Conservation (phyloP, 2,329 filamentous ascomycete genomes). For the Paramyrothecium sp. region DNA sequence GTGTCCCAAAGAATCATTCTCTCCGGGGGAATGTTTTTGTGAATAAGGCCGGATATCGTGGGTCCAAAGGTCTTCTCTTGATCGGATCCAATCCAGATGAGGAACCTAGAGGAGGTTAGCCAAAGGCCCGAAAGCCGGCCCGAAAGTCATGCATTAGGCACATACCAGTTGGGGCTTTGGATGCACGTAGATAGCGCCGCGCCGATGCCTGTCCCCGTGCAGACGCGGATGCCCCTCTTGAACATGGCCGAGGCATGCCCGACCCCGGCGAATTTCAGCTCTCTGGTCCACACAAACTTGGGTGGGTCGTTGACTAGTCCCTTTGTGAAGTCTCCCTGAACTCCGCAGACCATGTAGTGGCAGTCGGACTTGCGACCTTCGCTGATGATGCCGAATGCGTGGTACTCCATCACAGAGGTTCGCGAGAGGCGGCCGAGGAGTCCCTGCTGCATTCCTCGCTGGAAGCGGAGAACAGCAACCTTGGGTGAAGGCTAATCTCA, state of each 20-base stretch:
- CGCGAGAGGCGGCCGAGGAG: conserved; percentile 38
- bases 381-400: conserved; percentile 40
- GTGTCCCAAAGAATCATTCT: conserved; percentile 41
- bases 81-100: conserved; percentile 41
- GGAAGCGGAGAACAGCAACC: conserved; percentile 35
- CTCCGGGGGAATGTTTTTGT: conserved; percentile 36
- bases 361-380: conserved; percentile 30
- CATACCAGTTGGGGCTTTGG: conserved; percentile 34
- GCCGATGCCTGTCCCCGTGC: conserved; percentile 39
- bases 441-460: conserved; percentile 40
- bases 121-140: background rate
- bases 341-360: conserved; percentile 42
- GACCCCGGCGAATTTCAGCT: conserved; percentile 39
- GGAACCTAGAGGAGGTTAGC: conserved; percentile 26
- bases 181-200: conserved; percentile 40
- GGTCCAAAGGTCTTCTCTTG: conserved; percentile 39
- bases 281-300: conserved; percentile 36
- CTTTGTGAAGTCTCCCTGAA: conserved; percentile 39
- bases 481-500: conserved; percentile 33
- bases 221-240: conserved; percentile 38
- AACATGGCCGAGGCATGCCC: conserved; percentile 41
- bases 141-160: background rate
- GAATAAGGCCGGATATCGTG: conserved; percentile 34
- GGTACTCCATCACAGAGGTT: conserved; percentile 41
- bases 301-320: conserved; percentile 36